These are phyloP conservation scores for Yamadazyma mexicana DNA, from an alignment of 1,139 yeast genomes.

Conservation along the genomic window DNA sequence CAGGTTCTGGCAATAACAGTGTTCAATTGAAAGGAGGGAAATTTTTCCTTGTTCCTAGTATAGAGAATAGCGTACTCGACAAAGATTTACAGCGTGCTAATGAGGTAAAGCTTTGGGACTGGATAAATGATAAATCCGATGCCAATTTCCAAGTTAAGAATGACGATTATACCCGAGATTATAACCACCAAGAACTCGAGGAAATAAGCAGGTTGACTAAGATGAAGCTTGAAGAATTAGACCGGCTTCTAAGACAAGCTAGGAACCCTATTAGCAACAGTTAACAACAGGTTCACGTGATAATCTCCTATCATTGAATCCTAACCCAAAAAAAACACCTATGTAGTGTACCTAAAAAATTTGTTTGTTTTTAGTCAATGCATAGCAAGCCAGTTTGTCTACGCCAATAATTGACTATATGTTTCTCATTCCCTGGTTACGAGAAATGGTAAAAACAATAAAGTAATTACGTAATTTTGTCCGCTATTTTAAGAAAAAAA, in stretches of 20 bases:
- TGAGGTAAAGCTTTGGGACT: slow-evolving; percentile 75
- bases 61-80: slow-evolving; percentile 40
- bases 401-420: no score
- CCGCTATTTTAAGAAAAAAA: no score
- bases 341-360: no score
- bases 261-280: no score
- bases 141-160: slow-evolving; percentile 16
- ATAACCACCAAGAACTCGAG: slow-evolving; percentile 48
- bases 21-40: slow-evolving; percentile 41
- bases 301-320: no score
- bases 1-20: slow-evolving; percentile 1
- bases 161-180: slow-evolving; percentile 16
- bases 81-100: slow-evolving; percentile 39
- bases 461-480: no score
- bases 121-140: slow-evolving; percentile 61
- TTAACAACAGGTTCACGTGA: no score
- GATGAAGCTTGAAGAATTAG: slow-evolving; percentile 40
- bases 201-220: slow-evolving; percentile 60
- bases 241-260: slow-evolving; percentile 4
- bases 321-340: no score
- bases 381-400: no score
- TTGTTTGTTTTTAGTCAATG: no score
- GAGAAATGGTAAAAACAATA: no score
- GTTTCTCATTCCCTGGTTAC: no score
- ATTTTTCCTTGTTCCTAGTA: slow-evolving; percentile 47